Conservation (phyloP, 805 yeast genomes). For the Saccharomycopsis sp. region DNA sequence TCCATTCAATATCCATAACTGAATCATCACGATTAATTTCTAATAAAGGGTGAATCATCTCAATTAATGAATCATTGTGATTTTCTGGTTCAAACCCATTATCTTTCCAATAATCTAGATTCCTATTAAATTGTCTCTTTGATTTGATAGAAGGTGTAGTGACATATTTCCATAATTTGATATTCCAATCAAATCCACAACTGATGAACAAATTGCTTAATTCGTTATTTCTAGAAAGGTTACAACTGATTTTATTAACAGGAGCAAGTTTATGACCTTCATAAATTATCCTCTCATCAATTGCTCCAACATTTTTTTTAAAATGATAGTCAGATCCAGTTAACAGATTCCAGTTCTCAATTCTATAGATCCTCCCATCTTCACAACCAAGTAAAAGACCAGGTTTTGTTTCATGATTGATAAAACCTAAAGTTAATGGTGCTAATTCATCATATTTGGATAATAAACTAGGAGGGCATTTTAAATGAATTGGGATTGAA, state of each 20-base stretch:
- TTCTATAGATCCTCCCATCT: slow-evolving; percentile 26
- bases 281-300: slow-evolving; percentile 18
- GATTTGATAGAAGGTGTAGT: neutral
- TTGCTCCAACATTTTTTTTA: neutral
- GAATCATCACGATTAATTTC: slow-evolving; percentile 21
- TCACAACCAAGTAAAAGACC: slow-evolving; percentile 24
- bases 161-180: slow-evolving; percentile 22
- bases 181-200: slow-evolving; percentile 26
- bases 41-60: slow-evolving; percentile 18
- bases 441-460: slow-evolving; percentile 25
- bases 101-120: too few relatives aligned
- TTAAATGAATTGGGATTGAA: slow-evolving; percentile 19
- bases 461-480: slow-evolving; percentile 20
- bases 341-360: slow-evolving; percentile 19
- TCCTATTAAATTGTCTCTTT: too few relatives aligned
- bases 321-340: neutral
- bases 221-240: slow-evolving; percentile 9
- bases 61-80: slow-evolving; percentile 2
- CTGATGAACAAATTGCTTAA: slow-evolving; percentile 22
- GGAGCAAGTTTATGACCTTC: slow-evolving; percentile 22
- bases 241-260: slow-evolving; percentile 20
- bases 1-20: slow-evolving; percentile 23
- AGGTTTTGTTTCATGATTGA: slow-evolving; percentile 19
- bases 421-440: slow-evolving; percentile 20
- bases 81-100: neutral